Conservation (phyloP, 2,329 filamentous ascomycete species). For the Thermomyces lanuginosus region DNA sequence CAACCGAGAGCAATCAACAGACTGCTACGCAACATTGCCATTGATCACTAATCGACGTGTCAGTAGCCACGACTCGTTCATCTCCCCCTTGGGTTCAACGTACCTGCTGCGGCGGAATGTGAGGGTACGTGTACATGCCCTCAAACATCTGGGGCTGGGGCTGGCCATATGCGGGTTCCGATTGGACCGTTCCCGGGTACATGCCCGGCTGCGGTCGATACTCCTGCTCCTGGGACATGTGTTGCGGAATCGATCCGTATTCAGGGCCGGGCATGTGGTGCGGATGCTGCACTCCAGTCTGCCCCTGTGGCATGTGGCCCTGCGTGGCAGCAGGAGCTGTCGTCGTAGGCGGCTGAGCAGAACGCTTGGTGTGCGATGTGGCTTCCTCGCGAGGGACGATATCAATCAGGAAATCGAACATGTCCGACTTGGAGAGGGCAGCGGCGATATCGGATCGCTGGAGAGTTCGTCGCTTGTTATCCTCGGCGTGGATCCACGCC, state of each 20-base stretch:
- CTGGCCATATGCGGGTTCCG: conserved; percentile 61
- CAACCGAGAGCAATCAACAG: too few relatives aligned
- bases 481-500: conserved; percentile 97
- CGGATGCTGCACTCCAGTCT: conserved; percentile 36
- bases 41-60: too few relatives aligned
- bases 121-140: conserved; percentile 69
- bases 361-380: conserved; percentile 64
- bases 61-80: too few relatives aligned
- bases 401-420: conserved; percentile 99
- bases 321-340: conserved; percentile 32
- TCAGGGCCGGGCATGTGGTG: conserved; percentile 41
- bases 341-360: conserved; percentile 32
- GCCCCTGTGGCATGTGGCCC: conserved; percentile 27
- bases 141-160: conserved; percentile 64
- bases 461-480: conserved; percentile 91
- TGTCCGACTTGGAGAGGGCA: conserved; percentile 89
- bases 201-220: conserved; percentile 66
- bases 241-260: conserved; percentile 44
- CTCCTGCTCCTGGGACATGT: conserved; percentile 53
- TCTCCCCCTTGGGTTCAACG: conserved; percentile 15
- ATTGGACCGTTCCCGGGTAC: conserved; percentile 65
- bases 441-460: conserved; percentile 95
- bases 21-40: too few relatives aligned
- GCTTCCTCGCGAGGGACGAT: conserved; percentile 95
- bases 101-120: conserved; percentile 73